A percentile compares a stretch with the other conserved stretches of the same genome.
These are phyloP conservation scores for Aspergillus bombycis DNA, from an alignment of 2,329 filamentous ascomycete species.

Conservation along the genomic window DNA sequence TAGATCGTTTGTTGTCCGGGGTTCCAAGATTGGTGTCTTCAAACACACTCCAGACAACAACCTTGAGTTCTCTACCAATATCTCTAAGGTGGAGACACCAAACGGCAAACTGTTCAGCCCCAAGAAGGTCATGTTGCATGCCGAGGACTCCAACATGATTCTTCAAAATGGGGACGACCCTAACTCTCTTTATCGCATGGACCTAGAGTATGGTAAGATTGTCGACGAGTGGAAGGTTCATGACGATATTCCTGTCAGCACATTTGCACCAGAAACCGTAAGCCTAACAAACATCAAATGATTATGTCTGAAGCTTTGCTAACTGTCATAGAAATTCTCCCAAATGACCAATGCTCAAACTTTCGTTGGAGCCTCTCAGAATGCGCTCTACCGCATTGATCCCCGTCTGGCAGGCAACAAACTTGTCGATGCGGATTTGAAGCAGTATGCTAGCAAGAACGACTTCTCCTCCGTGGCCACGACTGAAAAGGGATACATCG, in stretches of 20 bases:
- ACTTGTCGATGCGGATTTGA: constrained; percentile 87
- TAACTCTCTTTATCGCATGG: constrained; percentile 94
- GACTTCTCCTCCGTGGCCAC: constrained; percentile 94
- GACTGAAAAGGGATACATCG: constrained; percentile 94
- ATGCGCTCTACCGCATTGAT: constrained; percentile 91
- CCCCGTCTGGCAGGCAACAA: constrained; percentile 89
- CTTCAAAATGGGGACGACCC: constrained; percentile 81
- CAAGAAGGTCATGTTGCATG: constrained; percentile 95
- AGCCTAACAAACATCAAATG: constrained; percentile 27
- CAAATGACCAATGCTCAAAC: constrained; percentile 96
- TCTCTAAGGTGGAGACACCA: constrained; percentile 91
- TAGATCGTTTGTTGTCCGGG: constrained; percentile 93
- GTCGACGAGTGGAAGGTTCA: constrained; percentile 99
- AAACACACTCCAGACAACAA: constrained; percentile 93
- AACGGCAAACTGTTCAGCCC: constrained; percentile 86
- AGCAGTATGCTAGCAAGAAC: constrained; percentile 96
- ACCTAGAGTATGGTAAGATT: constrained; percentile 95
- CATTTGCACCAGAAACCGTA: constrained; percentile 86
- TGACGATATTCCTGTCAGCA: constrained; percentile 89
- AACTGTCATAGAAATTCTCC: constrained; percentile 73
- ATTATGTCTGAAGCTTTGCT: constrained; percentile 26
- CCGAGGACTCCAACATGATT: constrained; percentile 86
- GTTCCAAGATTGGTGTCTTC: constrained; percentile 98
- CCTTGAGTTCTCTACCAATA: constrained; percentile 94
- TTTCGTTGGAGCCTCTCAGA: constrained; percentile 89